Conservation (phyloP, 768 basidiomycete species). For the Tylopilus sp. region DNA sequence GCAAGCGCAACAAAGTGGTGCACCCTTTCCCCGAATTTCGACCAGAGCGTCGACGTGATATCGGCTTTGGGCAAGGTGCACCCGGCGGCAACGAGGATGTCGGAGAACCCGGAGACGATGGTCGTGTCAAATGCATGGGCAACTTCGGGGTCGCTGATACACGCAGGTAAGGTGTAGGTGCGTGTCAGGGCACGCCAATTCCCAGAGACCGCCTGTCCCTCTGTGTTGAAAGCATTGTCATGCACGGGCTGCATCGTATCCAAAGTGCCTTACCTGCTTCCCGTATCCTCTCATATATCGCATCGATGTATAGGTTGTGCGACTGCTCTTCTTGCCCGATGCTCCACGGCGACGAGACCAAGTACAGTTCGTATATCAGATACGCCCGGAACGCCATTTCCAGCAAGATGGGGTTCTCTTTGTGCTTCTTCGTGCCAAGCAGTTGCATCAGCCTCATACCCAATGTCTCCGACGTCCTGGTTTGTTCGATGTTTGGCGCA, state of each 20-base stretch:
- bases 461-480: slow-evolving; percentile 10
- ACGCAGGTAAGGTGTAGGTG: slow-evolving; percentile 11
- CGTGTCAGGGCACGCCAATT: slow-evolving; percentile 41
- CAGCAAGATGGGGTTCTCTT: slow-evolving; percentile 27
- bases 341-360: slow-evolving; percentile 22
- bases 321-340: slow-evolving; percentile 10
- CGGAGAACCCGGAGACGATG: slow-evolving; percentile 21
- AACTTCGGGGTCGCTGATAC: slow-evolving; percentile 9
- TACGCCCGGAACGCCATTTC: slow-evolving; percentile 32
- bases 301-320: slow-evolving; percentile 15
- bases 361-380: slow-evolving; percentile 19
- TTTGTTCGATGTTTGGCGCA: slow-evolving; percentile 4
- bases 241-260: not conserved
- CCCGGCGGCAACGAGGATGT: slow-evolving; percentile 27
- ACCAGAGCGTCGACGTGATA: slow-evolving; percentile 37
- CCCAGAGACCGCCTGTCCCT: slow-evolving; percentile 40
- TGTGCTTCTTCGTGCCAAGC: slow-evolving; percentile 19
- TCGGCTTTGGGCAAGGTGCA: slow-evolving; percentile 15
- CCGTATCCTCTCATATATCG: slow-evolving; percentile 32
- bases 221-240: slow-evolving; percentile 24
- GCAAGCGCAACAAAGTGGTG: slow-evolving; percentile 38
- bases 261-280: slow-evolving; percentile 30
- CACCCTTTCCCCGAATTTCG: slow-evolving; percentile 41
- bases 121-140: not conserved
- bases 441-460: slow-evolving; percentile 17